Evolutionary conservation across 2,329 filamentous ascomycete genomes (phyloP).

Genomic region (Arthrobotrys sphaeroides): DNA sequence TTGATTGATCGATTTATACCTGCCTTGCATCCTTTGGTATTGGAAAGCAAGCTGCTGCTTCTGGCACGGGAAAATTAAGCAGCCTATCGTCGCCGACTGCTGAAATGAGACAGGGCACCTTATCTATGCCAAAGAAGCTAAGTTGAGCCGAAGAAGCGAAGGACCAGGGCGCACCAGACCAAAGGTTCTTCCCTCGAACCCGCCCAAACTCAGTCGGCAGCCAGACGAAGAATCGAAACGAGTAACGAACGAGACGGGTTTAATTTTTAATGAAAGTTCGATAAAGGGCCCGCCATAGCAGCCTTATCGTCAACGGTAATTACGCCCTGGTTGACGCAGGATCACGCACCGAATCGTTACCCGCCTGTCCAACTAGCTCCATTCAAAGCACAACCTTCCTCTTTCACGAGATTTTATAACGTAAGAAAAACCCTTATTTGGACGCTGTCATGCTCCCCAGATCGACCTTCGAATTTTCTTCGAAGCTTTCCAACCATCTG

Average conservation of each 20-base stretch:
- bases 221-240: slow-evolving; percentile 15
- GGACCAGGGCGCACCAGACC: slow-evolving; percentile 23
- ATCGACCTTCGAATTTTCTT: slow-evolving; percentile 42
- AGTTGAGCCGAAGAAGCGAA: slow-evolving; percentile 46
- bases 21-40: not conserved
- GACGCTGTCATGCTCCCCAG: slow-evolving; percentile 46
- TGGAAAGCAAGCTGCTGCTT: too few relatives aligned
- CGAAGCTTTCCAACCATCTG: slow-evolving; percentile 35
- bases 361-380: slow-evolving; percentile 21
- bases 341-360: slow-evolving; percentile 7
- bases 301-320: slow-evolving; percentile 7
- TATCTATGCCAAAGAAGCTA: slow-evolving; percentile 35
- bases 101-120: slow-evolving; percentile 28
- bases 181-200: not conserved
- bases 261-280: slow-evolving; percentile 39
- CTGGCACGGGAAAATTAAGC: slow-evolving; percentile 4
- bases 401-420: slow-evolving; percentile 48
- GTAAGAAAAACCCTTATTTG: slow-evolving; percentile 54
- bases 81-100: slow-evolving; percentile 40
- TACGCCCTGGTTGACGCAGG: slow-evolving; percentile 21
- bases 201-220: slow-evolving; percentile 19
- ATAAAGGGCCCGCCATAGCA: not conserved
- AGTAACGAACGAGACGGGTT: slow-evolving; percentile 26
- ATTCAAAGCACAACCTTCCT: slow-evolving; percentile 34
- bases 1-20: not conserved